These are phyloP conservation scores for Pontederia paniculata DNA, from an alignment of 176 grass and related monocot genomes.

Conservation along the genomic window DNA sequence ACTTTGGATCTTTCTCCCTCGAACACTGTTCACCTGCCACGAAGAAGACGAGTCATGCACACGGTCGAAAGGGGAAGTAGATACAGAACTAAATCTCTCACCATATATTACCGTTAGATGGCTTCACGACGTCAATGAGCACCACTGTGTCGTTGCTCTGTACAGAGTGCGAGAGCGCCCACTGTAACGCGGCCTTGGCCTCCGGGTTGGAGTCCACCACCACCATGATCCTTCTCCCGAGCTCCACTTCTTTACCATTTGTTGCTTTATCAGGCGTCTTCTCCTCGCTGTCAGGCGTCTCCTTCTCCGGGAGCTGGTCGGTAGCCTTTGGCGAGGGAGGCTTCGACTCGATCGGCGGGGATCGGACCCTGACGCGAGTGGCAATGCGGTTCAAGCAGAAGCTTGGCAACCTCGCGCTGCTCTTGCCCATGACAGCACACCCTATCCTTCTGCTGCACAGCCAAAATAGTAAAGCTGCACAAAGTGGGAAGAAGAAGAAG, in stretches of 20 bases:
- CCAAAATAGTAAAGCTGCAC: slow-evolving; percentile 2
- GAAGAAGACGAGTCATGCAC: not conserved
- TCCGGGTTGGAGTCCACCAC: slow-evolving; percentile 37
- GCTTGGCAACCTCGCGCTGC: slow-evolving; percentile 13
- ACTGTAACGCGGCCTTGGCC: slow-evolving; percentile 53
- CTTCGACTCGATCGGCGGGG: slow-evolving; percentile 22
- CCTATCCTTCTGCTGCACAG: not conserved
- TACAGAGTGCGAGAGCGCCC: slow-evolving; percentile 66
- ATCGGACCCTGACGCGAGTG: slow-evolving; percentile 5
- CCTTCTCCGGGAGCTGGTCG: not conserved
- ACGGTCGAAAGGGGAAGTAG: not conserved
- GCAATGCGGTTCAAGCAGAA: slow-evolving; percentile 56
- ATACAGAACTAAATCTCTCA: not conserved
- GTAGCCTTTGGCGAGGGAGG: not conserved
- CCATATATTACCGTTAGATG: slow-evolving; percentile 17
- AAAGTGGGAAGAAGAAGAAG: slow-evolving; percentile 3
- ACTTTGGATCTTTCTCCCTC: slow-evolving; percentile 17
- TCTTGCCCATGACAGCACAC: slow-evolving; percentile 20
- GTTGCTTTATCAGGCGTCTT: not conserved
- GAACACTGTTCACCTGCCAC: slow-evolving; percentile 19
- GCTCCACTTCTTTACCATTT: slow-evolving; percentile 1
- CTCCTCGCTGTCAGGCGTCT: not conserved
- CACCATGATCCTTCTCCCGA: slow-evolving; percentile 52
- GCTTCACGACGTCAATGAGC: slow-evolving; percentile 46
- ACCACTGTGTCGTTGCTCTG: slow-evolving; percentile 42